These are phyloP conservation scores for Clohesyomyces aquaticus DNA, from an alignment of 495 filamentous ascomycete genomes.

Conservation along the genomic window DNA sequence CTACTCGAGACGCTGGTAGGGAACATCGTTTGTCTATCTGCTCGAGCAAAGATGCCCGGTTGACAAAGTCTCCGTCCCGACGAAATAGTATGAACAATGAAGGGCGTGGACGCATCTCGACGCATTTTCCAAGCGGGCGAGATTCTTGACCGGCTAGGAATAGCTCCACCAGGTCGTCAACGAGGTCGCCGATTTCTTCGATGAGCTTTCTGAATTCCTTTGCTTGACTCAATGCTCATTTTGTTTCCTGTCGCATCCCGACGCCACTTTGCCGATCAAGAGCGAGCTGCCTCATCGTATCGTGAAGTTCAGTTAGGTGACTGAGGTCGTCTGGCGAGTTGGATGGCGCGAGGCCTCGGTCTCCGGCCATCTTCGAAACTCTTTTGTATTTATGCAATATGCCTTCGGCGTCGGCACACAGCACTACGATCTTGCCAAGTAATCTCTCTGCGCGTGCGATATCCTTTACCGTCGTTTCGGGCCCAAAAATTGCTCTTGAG, in stretches of 20 bases:
- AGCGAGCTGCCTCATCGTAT: slow-evolving; percentile 42
- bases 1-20: too few species aligned
- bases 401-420: slow-evolving; percentile 42
- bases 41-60: too few species aligned
- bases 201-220: slow-evolving; percentile 38
- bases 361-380: slow-evolving; percentile 10
- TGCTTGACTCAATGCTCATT: slow-evolving; percentile 36
- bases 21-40: too few species aligned
- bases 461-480: slow-evolving; percentile 26
- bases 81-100: too few species aligned
- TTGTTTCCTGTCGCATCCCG: slow-evolving; percentile 25
- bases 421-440: slow-evolving; percentile 40
- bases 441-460: slow-evolving; percentile 37
- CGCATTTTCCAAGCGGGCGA: too few species aligned
- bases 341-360: slow-evolving; percentile 11
- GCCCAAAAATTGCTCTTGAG: slow-evolving; percentile 11
- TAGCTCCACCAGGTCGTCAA: slow-evolving; percentile 40
- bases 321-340: slow-evolving; percentile 38
- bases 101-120: too few species aligned
- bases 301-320: slow-evolving; percentile 30
- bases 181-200: slow-evolving; percentile 42
- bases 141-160: slow-evolving; percentile 41
- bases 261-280: slow-evolving; percentile 37
- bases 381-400: slow-evolving; percentile 35
- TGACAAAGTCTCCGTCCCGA: too few species aligned